Evolutionary conservation across 2,329 filamentous ascomycete species (phyloP), one percentile per base, ranked within the genome.

Genomic region (Cytospora piceae): DNA sequence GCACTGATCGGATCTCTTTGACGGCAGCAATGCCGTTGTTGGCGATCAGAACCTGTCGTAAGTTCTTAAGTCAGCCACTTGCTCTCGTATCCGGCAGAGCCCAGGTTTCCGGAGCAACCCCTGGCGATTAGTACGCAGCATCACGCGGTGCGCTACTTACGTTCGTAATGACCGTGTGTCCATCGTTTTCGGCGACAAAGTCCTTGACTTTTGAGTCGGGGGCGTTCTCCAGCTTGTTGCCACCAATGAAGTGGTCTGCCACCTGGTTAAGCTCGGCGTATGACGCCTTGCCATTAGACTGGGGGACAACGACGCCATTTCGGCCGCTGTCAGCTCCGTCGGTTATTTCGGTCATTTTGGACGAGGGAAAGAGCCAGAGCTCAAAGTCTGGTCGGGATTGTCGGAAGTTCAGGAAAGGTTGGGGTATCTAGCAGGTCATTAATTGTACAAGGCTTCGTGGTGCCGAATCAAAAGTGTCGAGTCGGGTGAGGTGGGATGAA

Each of bases 11-110:
- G 77, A 99, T 99, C 81, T 99, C 95, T 82, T 99, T 99, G 79
- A 99, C 95, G 76, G 95, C 95, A 60, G 95, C 95, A 79, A 99
- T 99, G 86, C 95, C 95, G 83, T 99, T 99, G 85, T 99, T 99
- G 78, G 95, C 95, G 80, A 99, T 99, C 70, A 99, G 86, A 63
- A 98, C 93, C 94, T 98, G 75, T 24, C 37, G 29, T 20, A 29
- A 5, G 34, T 51, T 15, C 4, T 3, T 32, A 27, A 24, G 53
- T 51, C 31, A 58, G 17, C 8, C 20, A 39, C 62, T 15, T 39
- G 29, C 39, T 52, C 42, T 22, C 15, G 24, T 1, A 22, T 12
- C 39, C 17, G 2, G 2, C n/a, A 22, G n/a, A 14, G 20, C 39
- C 4, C 52, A 32, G 22, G 4, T 51, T 5, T 8, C n/a, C 7